phyloP scores from a whole-genome alignment of 345 rosid genomes.

The Citrus trifoliata region DNA sequence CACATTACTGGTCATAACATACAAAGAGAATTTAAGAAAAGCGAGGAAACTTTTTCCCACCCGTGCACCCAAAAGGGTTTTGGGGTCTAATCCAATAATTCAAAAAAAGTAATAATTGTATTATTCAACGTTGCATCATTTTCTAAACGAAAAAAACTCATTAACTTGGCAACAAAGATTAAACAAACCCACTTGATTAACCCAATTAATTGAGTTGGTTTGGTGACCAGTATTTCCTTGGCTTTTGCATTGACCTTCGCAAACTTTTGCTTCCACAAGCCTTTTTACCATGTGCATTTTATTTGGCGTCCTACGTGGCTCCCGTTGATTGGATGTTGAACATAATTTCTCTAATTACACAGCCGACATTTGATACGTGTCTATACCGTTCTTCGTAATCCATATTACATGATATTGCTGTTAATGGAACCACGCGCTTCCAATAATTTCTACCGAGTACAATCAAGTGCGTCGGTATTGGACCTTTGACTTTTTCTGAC shows the following conservation, averaged over 20 bases:
- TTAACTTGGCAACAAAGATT: not conserved
- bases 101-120: not conserved
- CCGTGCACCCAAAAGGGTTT: not conserved
- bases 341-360: not conserved
- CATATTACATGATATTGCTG: not conserved
- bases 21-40: slow-evolving; percentile 5
- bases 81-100: not conserved
- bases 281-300: not conserved
- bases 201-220: not conserved
- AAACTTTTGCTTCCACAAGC: no score
- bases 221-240: not conserved
- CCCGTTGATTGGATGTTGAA: not conserved
- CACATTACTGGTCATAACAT: not conserved
- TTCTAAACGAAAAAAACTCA: not conserved
- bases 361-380: not conserved
- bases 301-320: not conserved
- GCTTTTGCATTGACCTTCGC: not conserved
- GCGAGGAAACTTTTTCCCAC: not conserved
- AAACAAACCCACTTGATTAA: not conserved
- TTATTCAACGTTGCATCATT: slow-evolving; percentile 10
- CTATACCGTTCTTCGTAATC: not conserved
- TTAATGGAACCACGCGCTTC: slow-evolving; percentile 1
- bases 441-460: not conserved
- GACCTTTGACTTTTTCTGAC: slow-evolving; percentile 2
- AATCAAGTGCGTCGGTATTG: slow-evolving; percentile 12